phyloP scores from a whole-genome alignment of 2,329 filamentous ascomycete genomes.

The Truncatella angustata region DNA sequence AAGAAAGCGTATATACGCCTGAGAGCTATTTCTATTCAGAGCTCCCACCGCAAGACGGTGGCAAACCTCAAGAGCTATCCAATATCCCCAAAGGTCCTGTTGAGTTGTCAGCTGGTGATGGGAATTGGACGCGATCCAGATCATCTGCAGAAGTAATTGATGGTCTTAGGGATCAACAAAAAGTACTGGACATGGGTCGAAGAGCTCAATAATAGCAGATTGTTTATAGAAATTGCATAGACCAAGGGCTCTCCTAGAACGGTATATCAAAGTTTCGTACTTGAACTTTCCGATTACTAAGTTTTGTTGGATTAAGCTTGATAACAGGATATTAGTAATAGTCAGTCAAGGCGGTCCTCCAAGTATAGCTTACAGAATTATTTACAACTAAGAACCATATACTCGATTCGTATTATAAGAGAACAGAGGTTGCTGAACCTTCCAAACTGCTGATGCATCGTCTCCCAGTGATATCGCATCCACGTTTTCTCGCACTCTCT shows the following conservation, averaged over 20 bases:
- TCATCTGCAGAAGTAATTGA: not conserved
- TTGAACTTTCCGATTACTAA: too few relatives aligned
- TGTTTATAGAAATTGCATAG: not conserved
- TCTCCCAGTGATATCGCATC: too few relatives aligned
- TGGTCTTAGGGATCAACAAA: not conserved
- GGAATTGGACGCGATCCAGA: not conserved
- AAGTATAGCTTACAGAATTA: too few relatives aligned
- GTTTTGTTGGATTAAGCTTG: too few relatives aligned
- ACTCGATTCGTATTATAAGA: too few relatives aligned
- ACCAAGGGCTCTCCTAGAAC: not conserved
- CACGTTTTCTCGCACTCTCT: too few relatives aligned
- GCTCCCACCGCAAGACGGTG: not conserved
- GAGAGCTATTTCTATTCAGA: not conserved
- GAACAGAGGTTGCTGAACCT: too few relatives aligned
- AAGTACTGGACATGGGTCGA: not conserved
- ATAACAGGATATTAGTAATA: too few relatives aligned
- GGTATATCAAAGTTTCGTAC: not conserved
- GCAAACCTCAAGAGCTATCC: not conserved
- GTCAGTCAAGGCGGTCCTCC: too few relatives aligned
- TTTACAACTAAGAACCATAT: too few relatives aligned
- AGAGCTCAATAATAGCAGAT: not conserved
- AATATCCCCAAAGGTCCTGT: not conserved
- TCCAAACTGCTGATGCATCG: too few relatives aligned
- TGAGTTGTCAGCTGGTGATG: not conserved
- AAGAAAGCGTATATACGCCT: not conserved